Base-by-base conservation (phyloP, 345 rosid genomes). In the Populus pruinosa region DNA sequence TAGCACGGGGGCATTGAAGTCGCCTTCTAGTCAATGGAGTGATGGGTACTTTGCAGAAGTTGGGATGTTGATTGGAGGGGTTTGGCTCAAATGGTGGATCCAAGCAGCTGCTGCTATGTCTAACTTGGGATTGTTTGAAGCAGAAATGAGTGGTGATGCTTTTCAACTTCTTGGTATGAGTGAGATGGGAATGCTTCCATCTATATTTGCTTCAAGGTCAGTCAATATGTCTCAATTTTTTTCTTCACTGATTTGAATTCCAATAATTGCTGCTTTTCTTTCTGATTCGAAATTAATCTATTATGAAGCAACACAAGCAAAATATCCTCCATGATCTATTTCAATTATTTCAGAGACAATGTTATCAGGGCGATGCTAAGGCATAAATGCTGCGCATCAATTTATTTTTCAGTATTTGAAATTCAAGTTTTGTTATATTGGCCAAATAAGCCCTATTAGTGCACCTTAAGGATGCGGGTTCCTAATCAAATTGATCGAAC, bases 71-170 rank as follows among this genome's bases (percentile, higher is more conserved):
- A 89, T 94, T 25, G 98, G 98, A 33, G 97, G 98, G 47, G 83
- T 82, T 79, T 90, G 97, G 97, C 95, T 93, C 36, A 93, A 85
- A 69, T 89, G 93, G 79, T 94, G 98, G 97, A 90, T 93, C 75
- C 98, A 94, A 85, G 97, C 93, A 9, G 95, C 98, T 82, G 88
- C 98, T 41, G 98, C 95, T 2, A 87, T 90, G 94, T 94, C 98
- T 4, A 94, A 94, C 74, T 73, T 94, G 80, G 98, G 97, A n/a
- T 81, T 94, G 84, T 94, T 93, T 85, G 97, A 91, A 84, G 98
- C 98, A 3, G 98, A 94, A 84, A 93, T 94, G 98, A 94, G 98
- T 76, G 87, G 87, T 36, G 98, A 93, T 82, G 94, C 97, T 8
- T 94, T 89, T 65, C 98, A 94, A 81, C 92, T 94, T 81, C 94